These are phyloP conservation scores for Pichia sp. DNA, from an alignment of 1,139 yeast genomes.

Conservation along the genomic window DNA sequence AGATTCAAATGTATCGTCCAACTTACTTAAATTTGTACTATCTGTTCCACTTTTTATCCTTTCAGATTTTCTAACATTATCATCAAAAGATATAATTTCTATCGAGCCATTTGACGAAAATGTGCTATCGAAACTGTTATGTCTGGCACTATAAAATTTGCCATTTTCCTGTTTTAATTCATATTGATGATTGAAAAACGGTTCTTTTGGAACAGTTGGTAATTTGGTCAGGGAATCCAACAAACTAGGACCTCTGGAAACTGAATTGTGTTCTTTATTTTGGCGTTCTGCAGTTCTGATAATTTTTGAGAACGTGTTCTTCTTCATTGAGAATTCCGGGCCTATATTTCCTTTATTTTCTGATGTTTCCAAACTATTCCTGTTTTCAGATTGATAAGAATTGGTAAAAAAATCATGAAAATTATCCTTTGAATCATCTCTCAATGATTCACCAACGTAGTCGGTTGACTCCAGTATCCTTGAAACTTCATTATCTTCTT, in stretches of 20 bases:
- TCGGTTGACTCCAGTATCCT: slow-evolving; percentile 9
- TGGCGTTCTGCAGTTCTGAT: background rate
- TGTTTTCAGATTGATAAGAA: too few relatives aligned
- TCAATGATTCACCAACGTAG: slow-evolving; percentile 9
- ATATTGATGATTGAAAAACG: background rate
- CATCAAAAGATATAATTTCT: background rate
- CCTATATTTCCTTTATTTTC: background rate
- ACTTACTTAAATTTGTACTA: too few relatives aligned
- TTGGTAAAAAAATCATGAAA: background rate
- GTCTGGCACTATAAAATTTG: background rate
- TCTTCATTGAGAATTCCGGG: background rate
- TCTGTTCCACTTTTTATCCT: too few relatives aligned
- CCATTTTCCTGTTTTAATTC: background rate
- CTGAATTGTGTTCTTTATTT: background rate
- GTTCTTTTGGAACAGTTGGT: slow-evolving; percentile 4
- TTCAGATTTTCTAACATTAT: too few relatives aligned
- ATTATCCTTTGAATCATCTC: background rate
- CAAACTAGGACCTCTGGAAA: slow-evolving; percentile 2
- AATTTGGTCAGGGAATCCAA: slow-evolving; percentile 3
- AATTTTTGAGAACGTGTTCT: background rate
- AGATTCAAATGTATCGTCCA: too few relatives aligned
- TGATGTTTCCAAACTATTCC: background rate
- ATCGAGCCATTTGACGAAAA: slow-evolving; percentile 4
- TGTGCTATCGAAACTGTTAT: background rate
- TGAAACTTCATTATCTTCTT: slow-evolving; percentile 14